Base-by-base conservation (phyloP, 2,329 filamentous ascomycete species). In the Ploettnerulaceae sp. region DNA sequence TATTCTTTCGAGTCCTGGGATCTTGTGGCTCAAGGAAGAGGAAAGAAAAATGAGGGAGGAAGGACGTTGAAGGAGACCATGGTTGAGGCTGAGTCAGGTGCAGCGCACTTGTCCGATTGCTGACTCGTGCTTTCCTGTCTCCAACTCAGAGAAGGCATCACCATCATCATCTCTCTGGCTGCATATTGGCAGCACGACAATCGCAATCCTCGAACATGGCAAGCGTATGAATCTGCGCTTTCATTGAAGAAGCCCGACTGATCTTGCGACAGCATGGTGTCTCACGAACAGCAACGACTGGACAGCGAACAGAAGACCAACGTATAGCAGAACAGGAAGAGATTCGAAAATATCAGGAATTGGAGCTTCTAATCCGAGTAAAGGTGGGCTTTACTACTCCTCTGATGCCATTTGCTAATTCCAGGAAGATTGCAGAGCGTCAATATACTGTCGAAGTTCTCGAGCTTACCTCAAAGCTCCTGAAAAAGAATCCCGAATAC, bases 401-500 rank as follows among this genome's bases (percentile, higher is more conserved):
- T 22, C 22, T 21, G 2, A 17, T 28, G n/a, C 21, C 1, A 26
- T 38, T 33, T 54, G 36, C 37, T 62, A 48, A 55, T 48, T 12
- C 26, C n/a, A n/a, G 11, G 7, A 35, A 64, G 61, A 51, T 61
- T 28, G 56, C 57, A 45, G 57, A 62, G 39, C 59, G 49, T n/a
- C 56, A 64, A 51, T 64, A 65, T 40, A 65, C 62, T 6, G 57
- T 70, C 45, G 72, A 79, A 46, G 76, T 81, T 31, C 78, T 90
- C 58, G 69, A 77, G 53, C 75, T 86, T 45, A 86, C 84, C 25
- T 82, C 84, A n/a, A 81, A 79, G 56, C 76, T 93, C 34, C 74
- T 91, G 44, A 76, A 75, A 36, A 76, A 83, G 59, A 94, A 94
- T 65, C 88, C 88, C 20, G 88, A 94, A 67, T 90, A 90, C 72